Conservation (phyloP, 2,329 filamentous ascomycete genomes). For the Hypoxylon sp. region DNA sequence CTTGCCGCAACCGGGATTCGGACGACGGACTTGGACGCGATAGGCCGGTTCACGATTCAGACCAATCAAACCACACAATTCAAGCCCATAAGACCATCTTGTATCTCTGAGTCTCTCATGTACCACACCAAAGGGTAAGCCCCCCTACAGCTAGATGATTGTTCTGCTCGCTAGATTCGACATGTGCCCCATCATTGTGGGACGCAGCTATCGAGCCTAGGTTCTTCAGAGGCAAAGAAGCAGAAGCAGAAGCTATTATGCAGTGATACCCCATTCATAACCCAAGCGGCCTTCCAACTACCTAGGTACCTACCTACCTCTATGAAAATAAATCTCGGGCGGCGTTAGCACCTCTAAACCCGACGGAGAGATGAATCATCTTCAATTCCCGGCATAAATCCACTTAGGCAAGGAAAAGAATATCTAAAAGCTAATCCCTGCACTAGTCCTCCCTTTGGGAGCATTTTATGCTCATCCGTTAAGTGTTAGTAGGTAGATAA, state of each 20-base stretch:
- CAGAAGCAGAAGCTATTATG: conserved; percentile 15
- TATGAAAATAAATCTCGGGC: no score
- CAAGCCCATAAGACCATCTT: background rate
- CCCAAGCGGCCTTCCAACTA: conserved; percentile 1
- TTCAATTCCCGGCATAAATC: conserved; percentile 5
- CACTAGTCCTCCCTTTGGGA: no score
- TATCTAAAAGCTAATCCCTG: background rate
- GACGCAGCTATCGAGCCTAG: background rate
- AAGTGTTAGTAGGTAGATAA: no score
- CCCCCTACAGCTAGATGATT: conserved; percentile 4
- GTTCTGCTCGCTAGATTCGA: conserved; percentile 10
- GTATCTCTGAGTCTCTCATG: conserved; percentile 15
- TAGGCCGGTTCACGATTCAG: conserved; percentile 9
- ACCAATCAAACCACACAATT: conserved; percentile 7
- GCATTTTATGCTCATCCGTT: no score
- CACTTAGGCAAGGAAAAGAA: conserved; percentile 2
- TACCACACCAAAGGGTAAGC: conserved; percentile 7
- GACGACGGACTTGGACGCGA: conserved; percentile 12
- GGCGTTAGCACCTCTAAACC: conserved; percentile 24
- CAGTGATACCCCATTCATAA: conserved; percentile 14
- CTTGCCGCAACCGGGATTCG: conserved; percentile 23
- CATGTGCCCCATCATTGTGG: conserved; percentile 16
- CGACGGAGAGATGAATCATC: conserved; percentile 8
- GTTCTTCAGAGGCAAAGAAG: conserved; percentile 2
- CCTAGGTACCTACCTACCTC: background rate